Evolutionary conservation across 1,139 yeast species (phyloP).

Genomic region (Geotrichum phurueaensis): DNA sequence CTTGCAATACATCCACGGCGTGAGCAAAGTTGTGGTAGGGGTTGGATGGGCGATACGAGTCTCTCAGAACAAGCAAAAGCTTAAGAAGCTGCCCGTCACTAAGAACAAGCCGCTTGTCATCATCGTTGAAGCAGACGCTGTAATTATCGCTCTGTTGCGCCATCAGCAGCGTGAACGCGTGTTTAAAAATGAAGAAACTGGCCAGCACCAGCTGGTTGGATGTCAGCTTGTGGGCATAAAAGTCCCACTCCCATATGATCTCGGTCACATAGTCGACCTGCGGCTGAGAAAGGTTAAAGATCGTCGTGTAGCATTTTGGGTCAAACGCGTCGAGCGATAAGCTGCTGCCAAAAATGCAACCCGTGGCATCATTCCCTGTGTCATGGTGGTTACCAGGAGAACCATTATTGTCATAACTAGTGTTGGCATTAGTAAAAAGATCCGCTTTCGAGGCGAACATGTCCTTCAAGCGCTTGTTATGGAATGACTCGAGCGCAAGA

Average conservation of each 20-base stretch:
- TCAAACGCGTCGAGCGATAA: not conserved
- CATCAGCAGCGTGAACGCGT: slow-evolving; percentile 40
- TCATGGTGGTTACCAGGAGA: not conserved
- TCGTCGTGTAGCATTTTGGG: not conserved
- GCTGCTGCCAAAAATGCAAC: not conserved
- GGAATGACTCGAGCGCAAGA: not conserved
- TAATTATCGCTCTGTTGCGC: not conserved
- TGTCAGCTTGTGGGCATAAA: slow-evolving; percentile 63
- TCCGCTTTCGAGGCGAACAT: not conserved
- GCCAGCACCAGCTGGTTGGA: slow-evolving; percentile 64
- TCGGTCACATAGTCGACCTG: not conserved
- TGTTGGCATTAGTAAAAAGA: not conserved
- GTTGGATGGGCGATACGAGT: slow-evolving; percentile 74
- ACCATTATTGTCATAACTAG: not conserved
- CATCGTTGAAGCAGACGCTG: slow-evolving; percentile 6
- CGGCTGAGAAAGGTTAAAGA: not conserved
- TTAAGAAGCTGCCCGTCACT: slow-evolving; percentile 46
- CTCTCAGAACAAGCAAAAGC: slow-evolving; percentile 61
- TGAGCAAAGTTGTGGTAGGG: slow-evolving; percentile 94
- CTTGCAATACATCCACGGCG: slow-evolving; percentile 93
- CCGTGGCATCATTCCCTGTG: not conserved
- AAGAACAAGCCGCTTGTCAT: slow-evolving; percentile 30
- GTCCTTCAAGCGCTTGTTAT: not conserved
- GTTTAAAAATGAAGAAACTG: slow-evolving; percentile 50
- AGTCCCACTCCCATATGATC: slow-evolving; percentile 36